Percentiles rank a stretch among this genome's conserved stretches.
Conservation (phyloP, 345 rosid species). For the Rhodamnia argentea region DNA sequence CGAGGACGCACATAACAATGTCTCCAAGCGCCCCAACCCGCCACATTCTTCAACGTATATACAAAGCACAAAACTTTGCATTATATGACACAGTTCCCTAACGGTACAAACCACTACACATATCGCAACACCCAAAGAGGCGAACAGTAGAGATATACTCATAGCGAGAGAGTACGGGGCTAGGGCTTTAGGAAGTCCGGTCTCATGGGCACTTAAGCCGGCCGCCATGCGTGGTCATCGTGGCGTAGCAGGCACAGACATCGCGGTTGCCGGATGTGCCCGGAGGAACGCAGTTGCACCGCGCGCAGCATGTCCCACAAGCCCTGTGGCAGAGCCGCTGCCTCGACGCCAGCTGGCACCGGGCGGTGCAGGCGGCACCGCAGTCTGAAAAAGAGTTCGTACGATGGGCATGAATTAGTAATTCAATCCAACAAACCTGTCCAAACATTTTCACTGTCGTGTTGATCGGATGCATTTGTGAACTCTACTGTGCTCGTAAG, state of each 20-base stretch:
- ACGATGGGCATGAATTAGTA: not conserved
- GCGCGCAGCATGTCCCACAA: slow-evolving; percentile 59
- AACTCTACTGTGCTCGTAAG: not conserved
- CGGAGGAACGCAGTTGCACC: slow-evolving; percentile 78
- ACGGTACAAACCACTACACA: not conserved
- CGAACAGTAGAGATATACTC: not conserved
- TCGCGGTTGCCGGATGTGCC: slow-evolving; percentile 61
- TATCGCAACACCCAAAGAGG: not conserved
- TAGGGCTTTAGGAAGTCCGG: not conserved
- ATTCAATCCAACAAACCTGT: not conserved
- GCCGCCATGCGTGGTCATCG: slow-evolving; percentile 57
- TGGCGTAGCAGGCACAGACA: slow-evolving; percentile 57
- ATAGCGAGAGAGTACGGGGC: not conserved
- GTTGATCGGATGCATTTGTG: not conserved
- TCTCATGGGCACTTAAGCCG: slow-evolving; percentile 59
- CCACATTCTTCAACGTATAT: not conserved
- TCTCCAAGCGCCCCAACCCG: not conserved
- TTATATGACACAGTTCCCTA: not conserved
- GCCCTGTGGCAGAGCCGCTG: slow-evolving; percentile 56
- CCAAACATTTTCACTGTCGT: not conserved
- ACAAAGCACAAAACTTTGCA: not conserved
- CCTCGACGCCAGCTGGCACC: slow-evolving; percentile 56
- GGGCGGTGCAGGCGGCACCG: slow-evolving; percentile 37
- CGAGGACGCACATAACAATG: not conserved
- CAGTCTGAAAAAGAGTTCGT: slow-evolving; percentile 27